phyloP scores from a whole-genome alignment of 2,329 filamentous ascomycete species.

The Rhinocladiella similis region DNA sequence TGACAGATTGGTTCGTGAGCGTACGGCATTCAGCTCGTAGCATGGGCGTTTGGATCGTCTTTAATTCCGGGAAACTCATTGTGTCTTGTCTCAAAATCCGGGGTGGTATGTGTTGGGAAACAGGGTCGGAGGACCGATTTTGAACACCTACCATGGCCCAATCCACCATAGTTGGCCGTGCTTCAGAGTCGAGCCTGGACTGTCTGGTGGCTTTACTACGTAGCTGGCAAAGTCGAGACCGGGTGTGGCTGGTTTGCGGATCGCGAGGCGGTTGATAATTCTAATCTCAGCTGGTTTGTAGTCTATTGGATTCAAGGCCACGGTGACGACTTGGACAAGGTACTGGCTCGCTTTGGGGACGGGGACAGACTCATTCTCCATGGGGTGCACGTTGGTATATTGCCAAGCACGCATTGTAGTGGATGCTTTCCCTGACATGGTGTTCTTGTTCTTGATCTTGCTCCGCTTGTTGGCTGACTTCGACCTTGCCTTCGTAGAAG shows the following conservation, averaged over 20 bases:
- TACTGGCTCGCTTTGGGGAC: conserved; percentile 40
- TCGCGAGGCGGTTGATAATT: conserved; percentile 40
- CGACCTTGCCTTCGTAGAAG: too few relatives aligned
- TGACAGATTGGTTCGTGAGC: conserved; percentile 48
- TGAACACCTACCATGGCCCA: too few relatives aligned
- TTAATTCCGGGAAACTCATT: too few relatives aligned
- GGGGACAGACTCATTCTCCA: conserved; percentile 59
- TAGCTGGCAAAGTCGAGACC: conserved; percentile 53
- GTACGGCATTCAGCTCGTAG: conserved; percentile 50
- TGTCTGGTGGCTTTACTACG: conserved; percentile 41
- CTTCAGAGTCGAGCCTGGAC: conserved; percentile 32
- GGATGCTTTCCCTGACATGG: conserved; percentile 7
- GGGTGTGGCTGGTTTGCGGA: conserved; percentile 49
- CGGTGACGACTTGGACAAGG: conserved; percentile 56
- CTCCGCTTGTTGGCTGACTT: too few relatives aligned
- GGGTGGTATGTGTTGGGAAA: too few relatives aligned
- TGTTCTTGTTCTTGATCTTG: neutral
- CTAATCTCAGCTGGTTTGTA: conserved; percentile 61
- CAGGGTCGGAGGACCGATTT: too few relatives aligned
- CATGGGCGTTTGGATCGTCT: conserved; percentile 35
- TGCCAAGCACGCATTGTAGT: conserved; percentile 60
- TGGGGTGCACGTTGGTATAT: conserved; percentile 46
- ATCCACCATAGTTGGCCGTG: conserved; percentile 45
- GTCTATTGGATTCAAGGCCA: conserved; percentile 64
- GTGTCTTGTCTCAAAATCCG: too few relatives aligned